Conservation (phyloP, 2,329 filamentous ascomycete genomes). For the Paecilomyces dactylethromorphus region DNA sequence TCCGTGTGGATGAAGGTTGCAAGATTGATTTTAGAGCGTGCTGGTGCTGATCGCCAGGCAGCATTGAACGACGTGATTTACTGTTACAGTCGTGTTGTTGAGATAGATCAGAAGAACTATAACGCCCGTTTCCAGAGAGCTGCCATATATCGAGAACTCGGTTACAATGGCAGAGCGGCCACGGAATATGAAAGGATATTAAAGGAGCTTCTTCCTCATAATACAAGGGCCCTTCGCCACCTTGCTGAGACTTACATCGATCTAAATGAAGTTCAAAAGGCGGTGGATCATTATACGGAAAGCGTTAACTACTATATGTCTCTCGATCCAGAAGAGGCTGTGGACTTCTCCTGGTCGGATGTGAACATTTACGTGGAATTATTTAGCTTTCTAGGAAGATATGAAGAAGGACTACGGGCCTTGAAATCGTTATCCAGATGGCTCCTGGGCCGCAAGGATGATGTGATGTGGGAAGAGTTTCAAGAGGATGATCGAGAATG, state of each 20-base stretch:
- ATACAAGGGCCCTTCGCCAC: conserved; percentile 48
- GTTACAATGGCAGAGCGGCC: conserved; percentile 40
- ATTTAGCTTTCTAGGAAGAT: conserved; percentile 58
- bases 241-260: conserved; percentile 53
- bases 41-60: conserved; percentile 37
- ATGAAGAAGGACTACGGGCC: conserved; percentile 59
- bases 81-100: conserved; percentile 49
- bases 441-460: conserved; percentile 68
- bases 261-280: conserved; percentile 41
- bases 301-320: conserved; percentile 45
- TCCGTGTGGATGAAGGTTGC: conserved; percentile 54
- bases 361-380: conserved; percentile 80
- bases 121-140: conserved; percentile 51
- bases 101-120: conserved; percentile 45
- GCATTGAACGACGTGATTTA: conserved; percentile 45
- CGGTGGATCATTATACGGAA: conserved; percentile 45
- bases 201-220: conserved; percentile 46
- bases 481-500: conserved; percentile 80
- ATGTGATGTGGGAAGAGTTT: conserved; percentile 69
- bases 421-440: conserved; percentile 71
- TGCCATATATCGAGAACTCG: conserved; percentile 47
- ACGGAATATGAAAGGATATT: conserved; percentile 50
- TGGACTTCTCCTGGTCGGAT: conserved; percentile 66
- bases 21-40: conserved; percentile 45
- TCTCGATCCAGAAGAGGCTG: conserved; percentile 37